Evolutionary conservation across 192 early-diverging fungal species (phyloP).

Genomic region (Lobosporangium transversale): DNA sequence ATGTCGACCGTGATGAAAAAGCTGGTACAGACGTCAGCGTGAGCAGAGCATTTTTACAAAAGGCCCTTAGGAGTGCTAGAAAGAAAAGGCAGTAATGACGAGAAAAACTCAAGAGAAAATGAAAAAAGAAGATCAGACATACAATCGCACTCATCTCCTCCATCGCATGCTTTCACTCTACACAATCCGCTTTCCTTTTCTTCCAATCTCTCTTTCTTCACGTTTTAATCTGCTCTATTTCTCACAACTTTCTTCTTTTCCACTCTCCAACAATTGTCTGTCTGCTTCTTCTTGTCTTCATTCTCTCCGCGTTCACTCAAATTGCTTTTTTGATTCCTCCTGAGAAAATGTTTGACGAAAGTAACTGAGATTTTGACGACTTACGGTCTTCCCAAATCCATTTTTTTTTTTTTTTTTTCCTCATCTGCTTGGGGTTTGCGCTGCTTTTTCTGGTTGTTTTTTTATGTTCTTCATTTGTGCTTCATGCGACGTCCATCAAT

Average conservation of each 20-base stretch:
- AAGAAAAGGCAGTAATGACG: conserved; percentile 52
- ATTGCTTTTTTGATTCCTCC: conserved; percentile 56
- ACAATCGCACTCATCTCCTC: conserved; percentile 1
- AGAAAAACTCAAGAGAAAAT: conserved; percentile 15
- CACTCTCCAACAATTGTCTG: conserved; percentile 9
- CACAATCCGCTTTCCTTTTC: not conserved
- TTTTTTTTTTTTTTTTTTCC: conserved; percentile 1
- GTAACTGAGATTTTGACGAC: conserved; percentile 55
- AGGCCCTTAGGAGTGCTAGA: conserved; percentile 42
- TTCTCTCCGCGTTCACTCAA: conserved; percentile 31
- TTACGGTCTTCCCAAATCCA: conserved; percentile 38
- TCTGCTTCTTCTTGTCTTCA: conserved; percentile 1
- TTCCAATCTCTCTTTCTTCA: not conserved
- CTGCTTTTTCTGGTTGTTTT: conserved; percentile 4
- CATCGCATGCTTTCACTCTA: no score
- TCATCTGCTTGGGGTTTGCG: not conserved
- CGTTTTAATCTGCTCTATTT: no score
- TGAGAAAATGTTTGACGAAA: conserved; percentile 53
- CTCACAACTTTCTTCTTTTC: not conserved
- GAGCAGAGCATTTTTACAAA: conserved; percentile 45
- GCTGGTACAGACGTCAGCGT: conserved; percentile 52
- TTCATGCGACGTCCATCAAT: not conserved
- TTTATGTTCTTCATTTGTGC: conserved; percentile 1
- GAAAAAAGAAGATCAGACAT: conserved; percentile 5
- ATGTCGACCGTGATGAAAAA: conserved; percentile 54